Base-by-base conservation (phyloP, 192 early-diverging fungal genomes). In the Linnemannia hyalina region DNA sequence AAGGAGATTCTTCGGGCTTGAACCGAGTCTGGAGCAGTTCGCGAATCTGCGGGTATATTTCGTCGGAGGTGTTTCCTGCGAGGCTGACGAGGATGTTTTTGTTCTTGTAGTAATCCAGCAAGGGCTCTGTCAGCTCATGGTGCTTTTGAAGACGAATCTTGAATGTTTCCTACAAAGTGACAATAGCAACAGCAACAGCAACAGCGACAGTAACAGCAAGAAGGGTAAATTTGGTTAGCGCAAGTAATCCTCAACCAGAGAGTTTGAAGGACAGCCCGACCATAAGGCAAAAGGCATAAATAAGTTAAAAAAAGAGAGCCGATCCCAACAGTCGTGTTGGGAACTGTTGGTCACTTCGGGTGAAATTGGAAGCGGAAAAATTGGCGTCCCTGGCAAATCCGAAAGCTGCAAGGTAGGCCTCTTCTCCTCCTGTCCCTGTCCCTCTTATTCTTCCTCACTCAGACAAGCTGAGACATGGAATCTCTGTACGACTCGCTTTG, bases 11-110 rank as follows among this genome's bases (percentile, higher is more conserved):
- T 46, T 86, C 84, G 7, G 78, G 84, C 54, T 77, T 86, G 38
- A 86, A 86, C 4, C 84, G 84, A 13, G 75, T 22, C 54, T 86
- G 84, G 2, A 86, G 65, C 29, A 86, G 72, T 7, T 86, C 78
- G 20, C 80, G 79, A 76, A 99, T 93, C 90, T 96, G 91, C 8
- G 98, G 98, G 88, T 95, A 98, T 85, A 99, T 98, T 82, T 96
- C 92, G 74, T 98, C 98, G 22, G 96, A 97, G 10, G 98, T 98
- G 7, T 90, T 88, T 41, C 97, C 98, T 4, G 80, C 68, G 78
- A 97, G 94, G 70, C 90, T 93, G 22, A 92, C 82, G 49, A 98
- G 90, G 46, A 96, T 90, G 36, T 93, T 92, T 5, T 88, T 80
- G 23, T 85, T 73, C 29, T 82, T 76, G 80, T 98, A 99, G 85